Conservation (phyloP, 176 grass and related monocot genomes). For the Secale cereale region DNA sequence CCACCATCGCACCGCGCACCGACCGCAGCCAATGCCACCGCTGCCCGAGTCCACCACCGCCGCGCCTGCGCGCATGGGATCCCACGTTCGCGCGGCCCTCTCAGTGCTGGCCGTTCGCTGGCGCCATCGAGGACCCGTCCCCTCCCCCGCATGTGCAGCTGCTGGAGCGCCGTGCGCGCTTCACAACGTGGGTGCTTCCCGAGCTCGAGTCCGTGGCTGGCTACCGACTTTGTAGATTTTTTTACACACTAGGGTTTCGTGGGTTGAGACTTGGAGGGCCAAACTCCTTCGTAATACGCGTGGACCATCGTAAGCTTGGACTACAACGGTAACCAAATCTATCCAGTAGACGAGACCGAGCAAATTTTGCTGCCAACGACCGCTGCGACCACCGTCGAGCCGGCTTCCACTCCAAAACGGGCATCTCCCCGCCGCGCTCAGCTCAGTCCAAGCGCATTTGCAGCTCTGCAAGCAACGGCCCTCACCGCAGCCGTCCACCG, state of each 20-base stretch:
- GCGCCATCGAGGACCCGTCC: not conserved
- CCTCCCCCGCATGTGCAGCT: not conserved
- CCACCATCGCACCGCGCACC: constrained; percentile 4
- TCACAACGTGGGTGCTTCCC: not conserved
- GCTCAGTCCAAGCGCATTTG: not conserved
- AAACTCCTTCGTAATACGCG: not conserved
- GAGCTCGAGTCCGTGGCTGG: not conserved
- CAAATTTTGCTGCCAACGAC: not conserved
- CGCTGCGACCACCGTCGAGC: not conserved
- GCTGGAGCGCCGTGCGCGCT: not conserved
- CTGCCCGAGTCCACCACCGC: not conserved
- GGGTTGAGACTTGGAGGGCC: not conserved
- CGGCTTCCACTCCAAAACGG: not conserved
- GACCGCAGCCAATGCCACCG: constrained; percentile 12
- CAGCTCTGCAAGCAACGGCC: not conserved
- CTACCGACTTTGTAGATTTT: too few species aligned
- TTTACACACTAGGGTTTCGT: not conserved
- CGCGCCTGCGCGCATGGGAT: not conserved
- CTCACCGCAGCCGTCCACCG: constrained; percentile 16
- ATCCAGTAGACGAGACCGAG: not conserved
- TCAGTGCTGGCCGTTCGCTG: not conserved
- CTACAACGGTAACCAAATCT: not conserved
- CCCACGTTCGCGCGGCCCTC: constrained; percentile 2
- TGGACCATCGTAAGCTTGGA: not conserved
- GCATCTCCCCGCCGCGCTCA: not conserved